These are phyloP conservation scores for Aspergillus carlsbadensis DNA, from an alignment of 495 filamentous ascomycete species.

Conservation along the genomic window DNA sequence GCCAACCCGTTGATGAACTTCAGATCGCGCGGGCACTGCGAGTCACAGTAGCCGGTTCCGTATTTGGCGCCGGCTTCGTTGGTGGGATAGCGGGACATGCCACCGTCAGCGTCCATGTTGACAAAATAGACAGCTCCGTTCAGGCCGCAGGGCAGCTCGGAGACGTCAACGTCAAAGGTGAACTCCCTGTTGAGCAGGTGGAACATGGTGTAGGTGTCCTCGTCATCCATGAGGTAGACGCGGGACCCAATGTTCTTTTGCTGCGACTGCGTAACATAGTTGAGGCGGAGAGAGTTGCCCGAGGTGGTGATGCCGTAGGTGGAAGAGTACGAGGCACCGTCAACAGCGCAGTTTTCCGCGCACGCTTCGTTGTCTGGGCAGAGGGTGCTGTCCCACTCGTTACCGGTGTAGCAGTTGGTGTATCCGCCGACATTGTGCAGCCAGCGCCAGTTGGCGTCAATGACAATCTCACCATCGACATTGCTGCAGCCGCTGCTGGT, in stretches of 20 bases:
- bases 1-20: constrained; percentile 69
- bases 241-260: constrained; percentile 55
- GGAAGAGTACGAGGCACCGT: constrained; percentile 56
- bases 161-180: constrained; percentile 67
- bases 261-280: constrained; percentile 48
- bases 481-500: constrained; percentile 49
- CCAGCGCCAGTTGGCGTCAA: constrained; percentile 69
- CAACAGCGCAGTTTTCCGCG: constrained; percentile 58
- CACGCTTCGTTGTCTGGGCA: constrained; percentile 56
- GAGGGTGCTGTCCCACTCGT: constrained; percentile 52
- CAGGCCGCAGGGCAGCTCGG: constrained; percentile 63
- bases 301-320: constrained; percentile 57
- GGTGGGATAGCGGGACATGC: constrained; percentile 43
- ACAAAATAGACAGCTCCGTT: constrained; percentile 73
- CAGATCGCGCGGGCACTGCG: constrained; percentile 64
- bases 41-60: constrained; percentile 77
- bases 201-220: constrained; percentile 59
- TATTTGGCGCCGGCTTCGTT: constrained; percentile 71
- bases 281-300: constrained; percentile 53
- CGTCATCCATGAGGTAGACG: constrained; percentile 57
- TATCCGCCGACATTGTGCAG: constrained; percentile 49
- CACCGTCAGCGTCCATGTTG: constrained; percentile 64
- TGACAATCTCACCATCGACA: constrained; percentile 52
- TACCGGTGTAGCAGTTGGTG: constrained; percentile 67
- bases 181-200: constrained; percentile 62